Percentiles rank a stretch among this genome's conserved stretches.
Evolutionary conservation across 2,329 filamentous ascomycete genomes (phyloP).

Genomic region (Eutypa lata): DNA sequence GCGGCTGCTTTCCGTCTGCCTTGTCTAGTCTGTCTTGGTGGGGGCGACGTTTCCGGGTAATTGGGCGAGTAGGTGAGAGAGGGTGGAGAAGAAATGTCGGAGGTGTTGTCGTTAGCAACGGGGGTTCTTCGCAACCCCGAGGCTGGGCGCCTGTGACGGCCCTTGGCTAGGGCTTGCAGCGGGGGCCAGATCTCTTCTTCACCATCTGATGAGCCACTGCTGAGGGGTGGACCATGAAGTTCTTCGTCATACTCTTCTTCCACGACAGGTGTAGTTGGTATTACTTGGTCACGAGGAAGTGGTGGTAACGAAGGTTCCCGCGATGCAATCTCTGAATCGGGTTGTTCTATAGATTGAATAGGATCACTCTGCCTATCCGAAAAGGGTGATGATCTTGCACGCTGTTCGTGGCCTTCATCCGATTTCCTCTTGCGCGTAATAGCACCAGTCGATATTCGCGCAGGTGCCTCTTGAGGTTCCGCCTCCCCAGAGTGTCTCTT

Average conservation of each 20-base stretch:
- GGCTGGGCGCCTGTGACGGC: conserved; percentile 29
- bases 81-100: conserved; percentile 60
- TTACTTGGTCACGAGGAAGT: conserved; percentile 13
- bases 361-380: conserved; percentile 21
- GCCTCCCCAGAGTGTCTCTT: conserved; percentile 33
- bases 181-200: conserved; percentile 49
- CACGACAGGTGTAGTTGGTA: conserved; percentile 39
- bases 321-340: conserved; percentile 21
- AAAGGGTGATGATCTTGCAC: conserved; percentile 31
- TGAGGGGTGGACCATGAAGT: conserved; percentile 53
- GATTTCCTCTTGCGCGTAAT: conserved; percentile 57
- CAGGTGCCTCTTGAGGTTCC: conserved; percentile 16
- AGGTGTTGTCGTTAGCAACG: conserved; percentile 39
- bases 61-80: conserved; percentile 67
- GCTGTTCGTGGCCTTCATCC: conserved; percentile 38
- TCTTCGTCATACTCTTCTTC: conserved; percentile 34
- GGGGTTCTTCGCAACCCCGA: conserved; percentile 33
- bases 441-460: conserved; percentile 29
- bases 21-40: conserved; percentile 23
- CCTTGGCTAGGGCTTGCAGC: conserved; percentile 47
- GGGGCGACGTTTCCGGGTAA: conserved; percentile 32
- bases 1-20: conserved; percentile 28
- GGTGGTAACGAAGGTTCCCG: conserved; percentile 15
- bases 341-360: conserved; percentile 17
- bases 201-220: conserved; percentile 46